phyloP scores from a whole-genome alignment of 805 yeast genomes.

The Candida gorgasii region DNA sequence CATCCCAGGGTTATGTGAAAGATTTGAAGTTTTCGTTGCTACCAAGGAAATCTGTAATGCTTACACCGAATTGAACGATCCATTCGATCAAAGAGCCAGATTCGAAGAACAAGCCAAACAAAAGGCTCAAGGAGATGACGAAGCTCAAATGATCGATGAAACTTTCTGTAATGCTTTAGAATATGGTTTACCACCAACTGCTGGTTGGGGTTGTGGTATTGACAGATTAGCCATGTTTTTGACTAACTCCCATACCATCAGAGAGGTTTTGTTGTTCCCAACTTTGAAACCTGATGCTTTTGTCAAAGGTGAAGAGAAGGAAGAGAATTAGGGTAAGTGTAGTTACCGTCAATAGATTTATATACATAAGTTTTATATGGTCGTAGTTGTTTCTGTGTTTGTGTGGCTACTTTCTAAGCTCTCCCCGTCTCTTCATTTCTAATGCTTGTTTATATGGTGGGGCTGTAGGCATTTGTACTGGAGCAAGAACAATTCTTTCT shows the following conservation, averaged over 20 bases:
- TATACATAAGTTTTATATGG: not conserved
- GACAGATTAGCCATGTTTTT: constrained; percentile 98
- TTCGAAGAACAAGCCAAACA: constrained; percentile 99
- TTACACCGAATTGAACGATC: constrained; percentile 98
- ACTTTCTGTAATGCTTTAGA: constrained; percentile 96
- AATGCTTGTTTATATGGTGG: constrained; percentile 95
- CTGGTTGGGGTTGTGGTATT: constrained; percentile 99
- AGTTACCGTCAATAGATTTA: not conserved
- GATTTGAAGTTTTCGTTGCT: constrained; percentile 97
- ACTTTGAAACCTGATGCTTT: constrained; percentile 90
- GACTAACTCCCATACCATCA: constrained; percentile 92
- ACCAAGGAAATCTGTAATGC: constrained; percentile 98
- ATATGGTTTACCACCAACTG: constrained; percentile 98
- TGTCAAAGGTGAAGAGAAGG: constrained; percentile 37
- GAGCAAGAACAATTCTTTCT: constrained; percentile 53
- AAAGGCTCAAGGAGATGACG: constrained; percentile 98
- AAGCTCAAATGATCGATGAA: constrained; percentile 96
- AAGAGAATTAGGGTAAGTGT: constrained; percentile 12
- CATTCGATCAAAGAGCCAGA: constrained; percentile 96
- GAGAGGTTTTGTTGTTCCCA: constrained; percentile 98
- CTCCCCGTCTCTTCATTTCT: constrained; percentile 79
- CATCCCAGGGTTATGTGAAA: constrained; percentile 92
- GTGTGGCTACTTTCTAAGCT: constrained; percentile 17
- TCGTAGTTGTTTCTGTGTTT: too few relatives aligned
- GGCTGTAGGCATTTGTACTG: constrained; percentile 93